Percentiles rank a stretch among this genome's conserved stretches.
These are phyloP conservation scores for Lyophyllum shimeji DNA, from an alignment of 768 basidiomycete species.

Conservation along the genomic window DNA sequence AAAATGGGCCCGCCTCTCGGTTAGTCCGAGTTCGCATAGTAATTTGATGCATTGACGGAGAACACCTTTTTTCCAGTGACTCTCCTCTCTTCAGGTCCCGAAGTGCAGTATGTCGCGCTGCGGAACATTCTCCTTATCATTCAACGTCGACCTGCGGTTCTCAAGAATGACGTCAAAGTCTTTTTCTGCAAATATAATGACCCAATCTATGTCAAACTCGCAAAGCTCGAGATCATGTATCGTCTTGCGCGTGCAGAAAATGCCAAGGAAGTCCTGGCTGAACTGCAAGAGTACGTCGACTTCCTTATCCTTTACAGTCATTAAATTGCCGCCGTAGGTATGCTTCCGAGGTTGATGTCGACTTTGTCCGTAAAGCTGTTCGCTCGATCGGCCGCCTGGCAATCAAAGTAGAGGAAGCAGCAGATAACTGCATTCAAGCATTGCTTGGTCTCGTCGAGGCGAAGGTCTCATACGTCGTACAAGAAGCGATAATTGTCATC, in stretches of 20 bases:
- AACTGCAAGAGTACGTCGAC: slow-evolving; percentile 82
- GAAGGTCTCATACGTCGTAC: slow-evolving; percentile 94
- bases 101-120: slow-evolving; percentile 97
- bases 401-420: slow-evolving; percentile 90
- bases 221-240: slow-evolving; percentile 99
- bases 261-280: slow-evolving; percentile 87
- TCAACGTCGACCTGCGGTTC: slow-evolving; percentile 86
- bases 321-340: slow-evolving; percentile 52
- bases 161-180: slow-evolving; percentile 97
- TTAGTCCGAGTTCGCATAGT: slow-evolving; percentile 26
- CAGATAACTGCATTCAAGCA: slow-evolving; percentile 87
- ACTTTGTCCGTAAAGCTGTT: slow-evolving; percentile 97
- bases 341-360: slow-evolving; percentile 96
- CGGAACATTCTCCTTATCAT: slow-evolving; percentile 97
- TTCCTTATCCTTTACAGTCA: neutral
- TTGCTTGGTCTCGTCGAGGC: slow-evolving; percentile 87
- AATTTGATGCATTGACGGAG: slow-evolving; percentile 7
- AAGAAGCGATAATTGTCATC: slow-evolving; percentile 96
- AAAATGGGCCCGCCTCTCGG: slow-evolving; percentile 99
- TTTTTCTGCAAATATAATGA: slow-evolving; percentile 99
- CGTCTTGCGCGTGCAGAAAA: slow-evolving; percentile 94
- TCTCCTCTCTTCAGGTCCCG: slow-evolving; percentile 92
- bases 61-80: slow-evolving; percentile 58
- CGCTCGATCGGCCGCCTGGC: slow-evolving; percentile 97
- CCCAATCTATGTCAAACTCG: slow-evolving; percentile 97